Evolutionary conservation across 2,329 filamentous ascomycete genomes (phyloP), one percentile per base, ranked within the genome.

Genomic region (Cryphonectria radicalis): DNA sequence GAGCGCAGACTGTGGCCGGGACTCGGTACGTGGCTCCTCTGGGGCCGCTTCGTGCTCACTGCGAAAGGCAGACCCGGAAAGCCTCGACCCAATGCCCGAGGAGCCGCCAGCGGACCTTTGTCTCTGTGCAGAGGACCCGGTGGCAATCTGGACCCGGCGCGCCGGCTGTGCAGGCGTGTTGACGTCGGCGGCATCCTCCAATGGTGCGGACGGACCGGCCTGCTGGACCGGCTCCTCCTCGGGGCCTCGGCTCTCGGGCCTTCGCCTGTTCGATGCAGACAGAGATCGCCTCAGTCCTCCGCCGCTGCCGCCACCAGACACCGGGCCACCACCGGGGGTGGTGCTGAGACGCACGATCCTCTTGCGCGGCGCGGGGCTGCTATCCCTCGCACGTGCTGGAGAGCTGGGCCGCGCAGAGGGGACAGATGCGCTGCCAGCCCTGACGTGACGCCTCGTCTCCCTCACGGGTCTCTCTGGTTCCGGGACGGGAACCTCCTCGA

Each of bases 291-390:
- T 87, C 60, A 86, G 80, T 63, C 85, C 82, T 63, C 85, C 82
- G 14, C 66, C 53, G 72, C 84, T 84, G 17, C 85, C 82, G 11
- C 66, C 53, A 72, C 84, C 84, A 17, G 76, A 76, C n/a, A 76
- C 74, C 63, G 76, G 74, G 14, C 74, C 74, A 17, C 73, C 69
- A 14, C 78, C 77, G 77, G 86, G 82, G 1, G 84, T 83, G 70
- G 84, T 84, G 77, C 87, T 89, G 25, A 90, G 80, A 19, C 88
- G 84, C 22, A 90, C 87, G 42, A 90, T 85, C 57, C 88, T 82
- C 77, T 88, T 89, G 73, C 87, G 82, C 1, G 77, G 79, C 2
- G 83, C 81, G 0, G 88, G 88, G 74, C 87, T 89, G 68, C 80
- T 81, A 57, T 88, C 86, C 63, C 82, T 81, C 67, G 83, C 86